Conservation (phyloP, 805 yeast genomes). For the Clavispora phyllophila region DNA sequence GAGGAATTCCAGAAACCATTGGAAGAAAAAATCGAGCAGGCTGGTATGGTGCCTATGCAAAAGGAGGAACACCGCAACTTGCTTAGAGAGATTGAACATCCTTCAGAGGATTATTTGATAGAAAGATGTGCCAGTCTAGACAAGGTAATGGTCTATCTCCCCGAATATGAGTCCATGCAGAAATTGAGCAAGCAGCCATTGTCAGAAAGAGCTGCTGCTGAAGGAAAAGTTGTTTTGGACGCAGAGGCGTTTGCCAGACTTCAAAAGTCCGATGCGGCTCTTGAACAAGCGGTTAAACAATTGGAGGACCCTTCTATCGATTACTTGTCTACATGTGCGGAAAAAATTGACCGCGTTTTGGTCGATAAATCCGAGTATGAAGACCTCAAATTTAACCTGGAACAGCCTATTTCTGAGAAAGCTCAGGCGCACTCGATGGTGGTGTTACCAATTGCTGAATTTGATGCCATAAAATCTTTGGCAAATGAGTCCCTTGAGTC, state of each 20-base stretch:
- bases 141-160: slow-evolving; percentile 6
- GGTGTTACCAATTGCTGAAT: slow-evolving; percentile 9
- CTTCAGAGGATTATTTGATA: background rate
- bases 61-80: slow-evolving; percentile 6
- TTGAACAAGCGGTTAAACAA: slow-evolving; percentile 1
- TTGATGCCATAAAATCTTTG: slow-evolving; percentile 1
- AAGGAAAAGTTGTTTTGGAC: slow-evolving; percentile 13
- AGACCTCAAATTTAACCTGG: slow-evolving; percentile 3
- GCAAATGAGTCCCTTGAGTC: slow-evolving; percentile 7
- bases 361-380: slow-evolving; percentile 3
- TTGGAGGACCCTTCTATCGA: slow-evolving; percentile 8
- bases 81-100: background rate
- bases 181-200: slow-evolving; percentile 7
- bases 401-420: slow-evolving; percentile 10
- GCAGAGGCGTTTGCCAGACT: slow-evolving; percentile 15
- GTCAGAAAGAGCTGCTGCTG: slow-evolving; percentile 14
- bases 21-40: slow-evolving; percentile 4
- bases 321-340: slow-evolving; percentile 5
- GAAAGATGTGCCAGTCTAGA: slow-evolving; percentile 6
- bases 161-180: slow-evolving; percentile 9
- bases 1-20: slow-evolving; percentile 5
- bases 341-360: slow-evolving; percentile 5
- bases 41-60: slow-evolving; percentile 8
- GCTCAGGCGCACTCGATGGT: slow-evolving; percentile 8
- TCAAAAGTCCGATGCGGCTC: slow-evolving; percentile 5